Base-by-base conservation (phyloP, 345 rosid species). In the Pugionium dolabratum region DNA sequence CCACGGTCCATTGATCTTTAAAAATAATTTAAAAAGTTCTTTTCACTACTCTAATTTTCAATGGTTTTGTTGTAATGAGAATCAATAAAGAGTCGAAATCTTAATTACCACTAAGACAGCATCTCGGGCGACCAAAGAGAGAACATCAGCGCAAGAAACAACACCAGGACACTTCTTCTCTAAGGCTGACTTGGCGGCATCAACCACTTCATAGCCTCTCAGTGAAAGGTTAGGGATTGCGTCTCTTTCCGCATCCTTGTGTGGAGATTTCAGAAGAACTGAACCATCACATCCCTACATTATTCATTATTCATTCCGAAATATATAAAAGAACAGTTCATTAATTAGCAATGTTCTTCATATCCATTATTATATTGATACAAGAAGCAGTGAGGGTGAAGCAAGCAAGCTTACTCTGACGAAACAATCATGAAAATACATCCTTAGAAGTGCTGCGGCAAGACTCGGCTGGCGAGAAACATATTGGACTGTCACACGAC, bases 81-180 rank as follows among this genome's bases (percentile, higher is more conserved):
- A 18, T 18, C 18, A 18, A 18, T 18, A 18, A 18, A 18, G 18
- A 18, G 18, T 18, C 0, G 0, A 18, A 18, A 18, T 18, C 18
- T 18, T 18, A 18, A 18, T 18, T 79, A 83, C 90, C 78, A 78
- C 54, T 4, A 3, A 4, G 48, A 44, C 28, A 5, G 82, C 78
- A 30, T 81, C 86, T 64, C 86, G 70, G 6, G 91, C 62, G 26
- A 82, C 86, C 70, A 83, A 68, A 27, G 66, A 79, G 25, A 81
- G 71, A 39, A 81, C 80, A 69, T 83, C 87, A 25, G 83, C 84
- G 26, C 91, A 83, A 49, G 90, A 81, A 59, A 83, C 83, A 7
- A 78, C 56, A 9, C 79, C 62, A 0, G 61, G 66, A 41, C 87
- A 81, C n/a, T 67, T n/a, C 10, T 26, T 7, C 42, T 83, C 85